Base-by-base conservation (phyloP, 805 yeast species). In the Ogataea pignaliae region DNA sequence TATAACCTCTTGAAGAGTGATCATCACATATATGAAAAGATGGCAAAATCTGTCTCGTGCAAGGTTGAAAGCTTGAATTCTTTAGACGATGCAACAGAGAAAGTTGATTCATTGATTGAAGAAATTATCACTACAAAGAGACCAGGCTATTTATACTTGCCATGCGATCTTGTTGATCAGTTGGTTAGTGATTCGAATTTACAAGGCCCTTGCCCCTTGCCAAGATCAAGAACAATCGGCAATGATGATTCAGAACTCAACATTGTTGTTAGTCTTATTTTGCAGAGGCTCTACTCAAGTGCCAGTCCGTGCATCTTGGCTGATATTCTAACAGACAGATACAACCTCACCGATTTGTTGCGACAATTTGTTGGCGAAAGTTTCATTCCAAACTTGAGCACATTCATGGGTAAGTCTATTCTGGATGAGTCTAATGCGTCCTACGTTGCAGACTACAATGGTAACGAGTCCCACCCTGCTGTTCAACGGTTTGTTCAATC, bases 91-190 rank as follows among this genome's bases (percentile, higher is more conserved):
- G 85, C 82, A 1, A 69, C 82, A 30, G 65, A 65, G 17, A 79
- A 84, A 60, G 78, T 90, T 43, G 97, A 90, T 61, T 65, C 67
- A 17, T 84, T 87, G 7, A 75, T 90, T 43, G 57, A 56, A 36
- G 68, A 72, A 14, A 78, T 87, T 26, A 66, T 78, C 51, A 68
- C 61, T 33, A 70, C 75, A 37, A 79, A 83, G 33, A 79, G 82
- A 60, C 97, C 97, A 0, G 97, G 95, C 13, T 89, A 85, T 56
- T 60, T 89, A 39, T 87, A 79, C 59, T 61, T 90, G 38, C 97
- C 97, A 1, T 68, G 76, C 36, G 90, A 89, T 59, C 61, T 86
- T 51, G 76, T 79, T 10, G 78, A 80, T 42, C 47, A 53, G 12
- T 31, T 56, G 5, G 70, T 80, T 43, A 67, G 66, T 45, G 59